Evolutionary conservation across 2,329 filamentous ascomycete species (phyloP), one percentile per base, ranked within the genome.

Genomic region (Chalaropsis ovoidea): DNA sequence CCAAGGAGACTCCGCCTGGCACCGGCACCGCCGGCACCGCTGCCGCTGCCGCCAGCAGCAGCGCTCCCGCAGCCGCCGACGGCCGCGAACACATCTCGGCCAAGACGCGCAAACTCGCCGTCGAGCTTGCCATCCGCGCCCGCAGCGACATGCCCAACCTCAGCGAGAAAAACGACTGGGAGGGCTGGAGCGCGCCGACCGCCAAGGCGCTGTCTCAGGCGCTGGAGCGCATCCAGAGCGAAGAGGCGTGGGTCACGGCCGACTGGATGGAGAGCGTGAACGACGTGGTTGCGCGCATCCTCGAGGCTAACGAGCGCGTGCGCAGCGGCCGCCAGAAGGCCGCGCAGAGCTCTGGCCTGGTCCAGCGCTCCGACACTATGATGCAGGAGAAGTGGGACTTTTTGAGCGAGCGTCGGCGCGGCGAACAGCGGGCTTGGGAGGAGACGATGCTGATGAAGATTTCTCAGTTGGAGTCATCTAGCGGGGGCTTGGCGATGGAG

Each of bases 331-430:
- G 75, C 74, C 42, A 69, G 69, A 67, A 73, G 71, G 1, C 73
- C 72, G 66, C 66, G 10, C 60, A 65, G 60, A 67, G 35, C 41
- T 60, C 66, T n/a, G 76, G 76, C 45, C 76, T 79, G 66, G 72
- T 79, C 35, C 75, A 84, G 74, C 73, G 79, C 66, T 76, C 79
- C 8, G 82, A 85, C 69, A 88, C 85, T 1, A 91, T 91, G 88
- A 83, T 92, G 70, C 87, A 91, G 73, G 85, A 86, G 69, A 81
- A 82, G 60, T 86, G 88, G 70, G 87, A 91, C 71, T 89, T 86
- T 71, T 74, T 92, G 70, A 86, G 85, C 68, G 83, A 86, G 61
- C 77, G 80, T 68, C 84, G 83, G 69, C 79, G 80, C 70, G 77
- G 77, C 49, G 83, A 86, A 11, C 91, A 85, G 72, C 76, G 73